Conservation (phyloP, 139 green algal species). For the Chlamydomonas schloesseri region DNA sequence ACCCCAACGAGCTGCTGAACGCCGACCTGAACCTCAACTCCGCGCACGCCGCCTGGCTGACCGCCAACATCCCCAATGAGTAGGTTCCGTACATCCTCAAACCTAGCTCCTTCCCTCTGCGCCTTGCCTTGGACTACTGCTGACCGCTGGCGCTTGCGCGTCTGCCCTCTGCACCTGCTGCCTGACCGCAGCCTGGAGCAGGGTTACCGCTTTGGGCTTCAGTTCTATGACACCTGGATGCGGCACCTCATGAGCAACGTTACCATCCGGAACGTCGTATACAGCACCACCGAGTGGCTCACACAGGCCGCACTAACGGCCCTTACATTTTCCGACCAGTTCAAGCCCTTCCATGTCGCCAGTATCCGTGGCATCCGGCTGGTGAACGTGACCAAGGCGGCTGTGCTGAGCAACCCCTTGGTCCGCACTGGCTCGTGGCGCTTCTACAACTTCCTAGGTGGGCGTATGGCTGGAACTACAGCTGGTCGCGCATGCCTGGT, state of each 20-base stretch:
- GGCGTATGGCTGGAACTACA: no score
- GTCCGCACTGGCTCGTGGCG: neutral
- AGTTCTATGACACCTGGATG: neutral
- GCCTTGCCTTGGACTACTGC: no score
- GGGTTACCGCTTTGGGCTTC: neutral
- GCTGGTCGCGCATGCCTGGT: no score
- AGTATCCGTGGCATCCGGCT: neutral
- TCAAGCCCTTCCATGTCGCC: neutral
- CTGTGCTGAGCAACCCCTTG: neutral
- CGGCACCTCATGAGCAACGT: neutral
- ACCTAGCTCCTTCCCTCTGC: no score
- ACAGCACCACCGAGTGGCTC: neutral
- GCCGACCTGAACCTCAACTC: neutral
- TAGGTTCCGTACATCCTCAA: neutral
- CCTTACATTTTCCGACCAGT: neutral
- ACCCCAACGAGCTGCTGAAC: neutral
- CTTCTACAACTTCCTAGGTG: slow-evolving; percentile 5
- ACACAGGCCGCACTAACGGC: neutral
- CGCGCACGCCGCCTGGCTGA: neutral
- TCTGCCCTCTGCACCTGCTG: no score
- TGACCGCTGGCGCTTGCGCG: no score
- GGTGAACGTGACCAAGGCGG: neutral
- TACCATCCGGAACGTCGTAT: neutral
- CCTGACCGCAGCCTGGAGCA: neutral
- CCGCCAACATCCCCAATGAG: neutral